Evolutionary conservation across 2,329 filamentous ascomycete species (phyloP), one percentile per base, ranked within the genome.

Genomic region (Claviceps cyperi): DNA sequence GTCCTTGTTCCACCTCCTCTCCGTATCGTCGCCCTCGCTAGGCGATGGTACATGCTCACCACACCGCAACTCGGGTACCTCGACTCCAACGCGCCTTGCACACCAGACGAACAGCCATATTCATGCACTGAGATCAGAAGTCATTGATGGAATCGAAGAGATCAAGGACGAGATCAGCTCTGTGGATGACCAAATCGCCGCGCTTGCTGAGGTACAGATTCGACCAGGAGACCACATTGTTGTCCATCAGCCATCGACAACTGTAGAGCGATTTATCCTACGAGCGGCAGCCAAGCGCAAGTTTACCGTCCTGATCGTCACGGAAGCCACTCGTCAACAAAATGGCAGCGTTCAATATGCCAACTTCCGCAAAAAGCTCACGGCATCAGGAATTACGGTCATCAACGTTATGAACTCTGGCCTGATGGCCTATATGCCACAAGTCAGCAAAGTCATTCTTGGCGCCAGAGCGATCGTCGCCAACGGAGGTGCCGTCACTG

Each of bases 101-200:
- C 19, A 61, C 52, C 67, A 68, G 56, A 64, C 66, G 15, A 68
- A 71, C 44, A 69, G 72, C 44, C 74, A 73, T 53, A 65, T 71
- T 49, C 77, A 85, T 53, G 84, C 94, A 54, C 73, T 97, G 52
- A 85, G 89, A 53, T 87, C 87, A 14, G 92, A 97, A 66, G 84
- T 97, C 24, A 83, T 96, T 56, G 86, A 92, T 59, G 92, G 90
- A 41, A 96, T 98, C 59, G 83, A 88, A 59, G 92, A 98, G 65
- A 89, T 98, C 53, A 86, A 94, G 65, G 92, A 98, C 62, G 92
- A 98, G 68, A 82, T 98, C 51, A 84, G 85, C 56, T 85, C 91
- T 62, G 89, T 89, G 7, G 92, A 96, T 62, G 88, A 94, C 61
- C 89, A 95, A 66, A 94, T 98, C 58, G 86, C 91, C 2, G 80